Percentiles rank a stretch among this genome's conserved stretches.
These are phyloP conservation scores for Heritiera fomes DNA, from an alignment of 345 rosid genomes.

Conservation along the genomic window DNA sequence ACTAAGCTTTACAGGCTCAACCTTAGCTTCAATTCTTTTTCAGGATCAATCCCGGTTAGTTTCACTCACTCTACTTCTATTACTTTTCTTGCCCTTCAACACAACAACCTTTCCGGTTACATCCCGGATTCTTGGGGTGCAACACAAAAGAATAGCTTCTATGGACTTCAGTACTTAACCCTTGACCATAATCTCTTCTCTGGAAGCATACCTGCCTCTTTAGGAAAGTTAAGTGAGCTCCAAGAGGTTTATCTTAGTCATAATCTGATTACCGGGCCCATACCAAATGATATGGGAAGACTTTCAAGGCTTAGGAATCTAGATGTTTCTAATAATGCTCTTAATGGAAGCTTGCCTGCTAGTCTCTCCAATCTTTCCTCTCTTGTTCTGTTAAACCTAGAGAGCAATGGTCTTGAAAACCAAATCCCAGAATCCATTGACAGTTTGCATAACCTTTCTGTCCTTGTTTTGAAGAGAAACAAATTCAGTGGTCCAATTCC, in stretches of 20 bases:
- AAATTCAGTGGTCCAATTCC: constrained; percentile 65
- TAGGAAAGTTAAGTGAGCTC: constrained; percentile 49
- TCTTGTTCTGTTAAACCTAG: constrained; percentile 41
- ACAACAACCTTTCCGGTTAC: constrained; percentile 61
- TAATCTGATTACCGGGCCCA: constrained; percentile 55
- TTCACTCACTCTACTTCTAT: constrained; percentile 53
- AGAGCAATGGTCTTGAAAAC: constrained; percentile 38
- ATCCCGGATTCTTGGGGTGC: constrained; percentile 48
- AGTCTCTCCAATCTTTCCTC: constrained; percentile 48
- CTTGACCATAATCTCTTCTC: constrained; percentile 24
- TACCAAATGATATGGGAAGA: constrained; percentile 51
- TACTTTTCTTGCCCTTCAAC: constrained; percentile 52
- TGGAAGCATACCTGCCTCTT: constrained; percentile 20
- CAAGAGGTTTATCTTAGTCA: constrained; percentile 54
- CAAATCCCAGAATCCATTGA: constrained; percentile 45
- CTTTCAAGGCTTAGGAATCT: constrained; percentile 45
- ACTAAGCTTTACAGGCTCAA: constrained; percentile 63
- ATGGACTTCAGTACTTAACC: constrained; percentile 7
- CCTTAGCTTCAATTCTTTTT: constrained; percentile 59
- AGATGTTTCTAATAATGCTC: constrained; percentile 55
- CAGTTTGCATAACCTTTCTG: constrained; percentile 54
- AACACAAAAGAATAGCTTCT: constrained; percentile 9
- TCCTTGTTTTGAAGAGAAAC: constrained; percentile 60
- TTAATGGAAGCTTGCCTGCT: constrained; percentile 54
- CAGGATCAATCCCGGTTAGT: constrained; percentile 50